These are phyloP conservation scores for Nakazawaea siamensis DNA, from an alignment of 805 yeast genomes.

Conservation along the genomic window DNA sequence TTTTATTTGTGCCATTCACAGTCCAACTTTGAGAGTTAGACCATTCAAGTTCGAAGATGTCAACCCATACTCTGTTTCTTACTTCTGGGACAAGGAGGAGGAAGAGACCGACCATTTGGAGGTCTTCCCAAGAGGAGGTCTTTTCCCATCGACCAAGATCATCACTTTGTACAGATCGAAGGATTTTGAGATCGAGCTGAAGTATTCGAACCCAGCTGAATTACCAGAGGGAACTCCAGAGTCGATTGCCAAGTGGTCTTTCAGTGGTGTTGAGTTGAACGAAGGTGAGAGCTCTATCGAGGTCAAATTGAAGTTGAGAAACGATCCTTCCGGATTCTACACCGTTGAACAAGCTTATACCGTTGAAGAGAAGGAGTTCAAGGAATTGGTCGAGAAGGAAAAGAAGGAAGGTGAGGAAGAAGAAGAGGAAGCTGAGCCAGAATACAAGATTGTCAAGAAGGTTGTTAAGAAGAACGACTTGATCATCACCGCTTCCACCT, in stretches of 20 bases:
- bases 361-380: slow-evolving; percentile 81
- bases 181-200: slow-evolving; percentile 82
- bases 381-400: slow-evolving; percentile 72
- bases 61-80: slow-evolving; percentile 87
- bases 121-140: slow-evolving; percentile 92
- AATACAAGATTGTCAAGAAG: slow-evolving; percentile 85
- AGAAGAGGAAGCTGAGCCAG: slow-evolving; percentile 67
- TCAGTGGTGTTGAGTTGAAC: slow-evolving; percentile 76
- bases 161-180: slow-evolving; percentile 88
- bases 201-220: slow-evolving; percentile 66
- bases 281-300: slow-evolving; percentile 74
- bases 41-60: slow-evolving; percentile 97
- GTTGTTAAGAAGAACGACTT: slow-evolving; percentile 86
- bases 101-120: slow-evolving; percentile 90
- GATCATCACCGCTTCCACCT: slow-evolving; percentile 49
- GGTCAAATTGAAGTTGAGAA: slow-evolving; percentile 89
- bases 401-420: slow-evolving; percentile 35
- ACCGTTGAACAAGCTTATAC: slow-evolving; percentile 92
- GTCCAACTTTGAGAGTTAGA: slow-evolving; percentile 97
- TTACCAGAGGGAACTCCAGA: slow-evolving; percentile 65
- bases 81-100: slow-evolving; percentile 88
- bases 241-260: slow-evolving; percentile 73
- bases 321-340: slow-evolving; percentile 94
- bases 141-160: slow-evolving; percentile 91
- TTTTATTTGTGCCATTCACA: slow-evolving; percentile 96